Evolutionary conservation across 2,329 filamentous ascomycete species (phyloP).

Genomic region (Hypoxylon sp.): DNA sequence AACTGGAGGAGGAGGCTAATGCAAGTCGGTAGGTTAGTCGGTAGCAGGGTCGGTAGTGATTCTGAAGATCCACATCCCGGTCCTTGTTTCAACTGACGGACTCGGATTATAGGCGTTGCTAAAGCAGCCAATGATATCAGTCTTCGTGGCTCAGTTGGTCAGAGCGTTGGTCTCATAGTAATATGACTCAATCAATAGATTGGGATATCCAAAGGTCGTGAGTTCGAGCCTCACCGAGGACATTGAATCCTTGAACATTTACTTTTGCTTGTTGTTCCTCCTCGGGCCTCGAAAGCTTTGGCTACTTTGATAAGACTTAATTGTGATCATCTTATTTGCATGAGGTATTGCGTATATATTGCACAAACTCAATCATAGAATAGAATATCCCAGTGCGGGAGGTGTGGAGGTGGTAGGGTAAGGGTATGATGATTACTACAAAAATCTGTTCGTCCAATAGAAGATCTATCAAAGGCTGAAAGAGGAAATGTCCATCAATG

Average conservation of each 20-base stretch:
- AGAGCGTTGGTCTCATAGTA: constrained; percentile 58
- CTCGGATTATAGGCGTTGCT: background rate
- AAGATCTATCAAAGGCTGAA: background rate
- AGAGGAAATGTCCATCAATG: background rate
- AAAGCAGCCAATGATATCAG: constrained; percentile 22
- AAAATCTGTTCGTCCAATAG: background rate
- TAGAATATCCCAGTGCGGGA: background rate
- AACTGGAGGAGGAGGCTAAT: no score
- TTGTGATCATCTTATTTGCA: no score
- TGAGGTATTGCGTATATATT: no score
- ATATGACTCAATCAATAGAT: constrained; percentile 44
- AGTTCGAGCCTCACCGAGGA: constrained; percentile 64
- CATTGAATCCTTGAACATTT: constrained; percentile 39
- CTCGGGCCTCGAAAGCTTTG: background rate
- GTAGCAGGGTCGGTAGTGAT: background rate
- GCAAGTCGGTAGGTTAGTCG: no score
- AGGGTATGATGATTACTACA: background rate
- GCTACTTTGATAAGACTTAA: no score
- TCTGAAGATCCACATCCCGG: background rate
- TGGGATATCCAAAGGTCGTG: constrained; percentile 59
- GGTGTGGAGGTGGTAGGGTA: background rate
- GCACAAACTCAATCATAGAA: no score
- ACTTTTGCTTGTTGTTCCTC: background rate
- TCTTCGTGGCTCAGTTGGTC: constrained; percentile 58
- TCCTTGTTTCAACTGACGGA: background rate